Base-by-base conservation (phyloP, 164 flowering plant genomes). In the Magnolia officinalis region DNA sequence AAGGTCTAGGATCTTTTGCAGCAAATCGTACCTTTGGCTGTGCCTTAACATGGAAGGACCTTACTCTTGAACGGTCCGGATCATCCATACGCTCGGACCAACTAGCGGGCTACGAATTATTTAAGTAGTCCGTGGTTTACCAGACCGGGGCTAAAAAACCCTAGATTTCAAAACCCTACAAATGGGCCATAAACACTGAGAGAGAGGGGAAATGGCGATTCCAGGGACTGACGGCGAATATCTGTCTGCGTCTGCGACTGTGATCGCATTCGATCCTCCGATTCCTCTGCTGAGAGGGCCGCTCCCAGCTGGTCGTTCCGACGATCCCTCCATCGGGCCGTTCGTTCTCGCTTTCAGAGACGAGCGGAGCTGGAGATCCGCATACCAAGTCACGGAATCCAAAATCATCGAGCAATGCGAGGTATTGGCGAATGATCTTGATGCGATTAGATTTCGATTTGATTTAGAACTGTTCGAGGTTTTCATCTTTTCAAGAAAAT, bases 341-440 rank as follows among this genome's bases (percentile, higher is more conserved):
- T 81, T 83, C 37, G 79, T 81, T 77, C 81, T 83, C 13, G 82
- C 78, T 24, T 83, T 83, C 74, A 52, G 71, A 73, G 84, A 83
- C 67, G 74, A 50, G 1, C 71, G 13, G 21, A 71, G 75, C 65
- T 83, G 80, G 86, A 79, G 61, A 77, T 74, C 78, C 0, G 79
- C 79, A 13, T 55, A 76, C 45, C 69, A 7, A 63, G 74, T 75
- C 45, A 70, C 75, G 50, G 68, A 78, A 67, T 76, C 80, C 67
- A 75, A 80, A 63, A 21, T 80, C 24, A 72, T 52, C 55, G 73
- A 76, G 13, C 83, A 80, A 69, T 83, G 85, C 50, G 76, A 83
- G 83, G 85, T 80, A 72, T 26, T 67, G 13, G 18, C 7, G 1
- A 9, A 55, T 24, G 2, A 52, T 2, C 14, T 67, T 11, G 20